Base-by-base conservation (phyloP, 306 rosid species). In the Acacia crassicarpa region DNA sequence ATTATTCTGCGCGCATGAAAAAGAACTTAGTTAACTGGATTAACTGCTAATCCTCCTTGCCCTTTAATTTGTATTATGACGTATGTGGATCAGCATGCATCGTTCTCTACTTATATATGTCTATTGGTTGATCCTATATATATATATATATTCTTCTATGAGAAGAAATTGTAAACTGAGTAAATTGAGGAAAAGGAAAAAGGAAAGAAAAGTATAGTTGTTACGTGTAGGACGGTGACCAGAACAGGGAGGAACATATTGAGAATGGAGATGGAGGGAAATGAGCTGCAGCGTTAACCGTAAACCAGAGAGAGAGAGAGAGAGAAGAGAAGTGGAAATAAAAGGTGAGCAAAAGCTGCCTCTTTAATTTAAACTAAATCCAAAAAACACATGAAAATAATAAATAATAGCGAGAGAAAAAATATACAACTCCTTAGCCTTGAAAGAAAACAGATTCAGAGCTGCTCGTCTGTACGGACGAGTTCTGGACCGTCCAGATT, bases 301-400 rank as follows among this genome's bases (percentile, higher is more conserved):
- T 46, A 80, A 40, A 78, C 41, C 61, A 40, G 80, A 62, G 74
- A 70, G 74, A 41, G 72, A 43, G 82, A 63, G 75, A 23, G 82
- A 80, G 75, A 78, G 75, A 16, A 77, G 83, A 67, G 81, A 82
- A 90, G 87, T 84, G 82, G 69, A 66, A 80, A 84, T 58, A 72
- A 86, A 87, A 85, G 88, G 69, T 66, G 67, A 53, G 72, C 62
- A 82, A 86, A 84, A 84, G 81, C 82, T 83, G 82, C 56, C 67
- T 83, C 87, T 80, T 87, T 82, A 76, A 62, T 80, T 87, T 82
- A 76, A 62, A 84, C 82, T 70, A 76, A 67, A 82, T 84, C 70
- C 46, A 77, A 77, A 82, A 61, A 86, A 14, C 74, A 70, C 51
- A 4, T 5, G 54, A 48, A 48, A 7, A 51, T 38, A 38, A 38